Base-by-base conservation (phyloP, 805 yeast genomes). In the Saturnispora besseyi region DNA sequence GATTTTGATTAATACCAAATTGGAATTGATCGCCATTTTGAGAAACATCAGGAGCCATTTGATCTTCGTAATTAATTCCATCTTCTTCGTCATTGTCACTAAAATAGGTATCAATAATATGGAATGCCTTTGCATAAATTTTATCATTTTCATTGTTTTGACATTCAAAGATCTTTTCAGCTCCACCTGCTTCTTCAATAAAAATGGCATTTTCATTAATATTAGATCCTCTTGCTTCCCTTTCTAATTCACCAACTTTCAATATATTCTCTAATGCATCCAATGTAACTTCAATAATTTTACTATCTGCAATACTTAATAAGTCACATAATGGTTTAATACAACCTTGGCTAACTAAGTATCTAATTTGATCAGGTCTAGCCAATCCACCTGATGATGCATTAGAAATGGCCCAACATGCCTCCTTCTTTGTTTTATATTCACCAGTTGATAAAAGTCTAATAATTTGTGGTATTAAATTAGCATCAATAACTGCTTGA, bases 341-440 rank as follows among this genome's bases (percentile, higher is more conserved):
- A 71, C 97, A 88, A 45, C 97, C 99, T 72, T 93, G 98, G 57
- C 76, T 73, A 33, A 93, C 99, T 57, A 93, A 77, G 69, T 89
- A 93, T 62, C 91, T 79, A 60, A 93, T 90, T 66, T 90, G 96
- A 53, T 88, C 96, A 7, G 98, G 98, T 66, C 81, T 84, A 41
- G 83, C 74, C 59, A 89, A 75, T 22, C 97, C 98, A 59, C 98
- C 98, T 9, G 96, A 86, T 15, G 96, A 87, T 36, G 99, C 98
- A 66, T 93, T 93, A 29, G 97, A 89, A 57, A 93, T 85, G 33
- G 98, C 98, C 99, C 99, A 93, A 75, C 98, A 91, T 3, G 99
- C 99, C 73, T 93, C 99, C 69, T 91, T 93, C 67, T 87, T 87
- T 33, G 98, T 91, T 74, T 89, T 90, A 74, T 89, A 90, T 63